Evolutionary conservation across 257 asterid genomes (phyloP).

Genomic region (Voacanga thouarsii): DNA sequence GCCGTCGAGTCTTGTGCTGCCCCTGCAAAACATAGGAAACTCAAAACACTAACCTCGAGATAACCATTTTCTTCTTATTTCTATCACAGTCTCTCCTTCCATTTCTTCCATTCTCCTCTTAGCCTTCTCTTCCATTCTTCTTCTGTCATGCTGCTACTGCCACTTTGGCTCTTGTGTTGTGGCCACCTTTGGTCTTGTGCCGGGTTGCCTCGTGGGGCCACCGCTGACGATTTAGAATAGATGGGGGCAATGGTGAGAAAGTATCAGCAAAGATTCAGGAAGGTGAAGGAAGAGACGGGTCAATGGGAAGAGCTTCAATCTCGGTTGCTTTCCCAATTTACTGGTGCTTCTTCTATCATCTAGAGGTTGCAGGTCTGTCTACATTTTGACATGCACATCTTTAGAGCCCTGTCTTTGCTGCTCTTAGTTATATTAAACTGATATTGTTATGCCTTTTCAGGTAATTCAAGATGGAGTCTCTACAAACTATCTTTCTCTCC

Average conservation of each 20-base stretch:
- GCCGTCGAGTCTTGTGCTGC: no score
- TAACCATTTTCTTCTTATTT: no score
- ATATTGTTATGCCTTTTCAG: slow-evolving; percentile 21
- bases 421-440: neutral
- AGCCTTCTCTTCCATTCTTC: no score
- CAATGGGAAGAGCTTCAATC: slow-evolving; percentile 74
- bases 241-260: slow-evolving; percentile 40
- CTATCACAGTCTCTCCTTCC: no score
- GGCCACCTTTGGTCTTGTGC: no score
- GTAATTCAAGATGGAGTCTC: slow-evolving; percentile 60
- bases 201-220: no score
- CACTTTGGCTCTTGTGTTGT: no score
- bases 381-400: neutral
- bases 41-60: no score
- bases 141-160: no score
- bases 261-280: slow-evolving; percentile 65
- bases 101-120: no score
- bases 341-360: slow-evolving; percentile 60
- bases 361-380: slow-evolving; percentile 63
- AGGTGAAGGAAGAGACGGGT: slow-evolving; percentile 56
- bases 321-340: slow-evolving; percentile 54
- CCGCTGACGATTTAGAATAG: neutral
- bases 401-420: neutral
- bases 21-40: no score
- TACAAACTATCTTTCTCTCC: slow-evolving; percentile 44